These are phyloP conservation scores for Harringtonia aguacate DNA, from an alignment of 2,329 filamentous ascomycete genomes.

Conservation along the genomic window DNA sequence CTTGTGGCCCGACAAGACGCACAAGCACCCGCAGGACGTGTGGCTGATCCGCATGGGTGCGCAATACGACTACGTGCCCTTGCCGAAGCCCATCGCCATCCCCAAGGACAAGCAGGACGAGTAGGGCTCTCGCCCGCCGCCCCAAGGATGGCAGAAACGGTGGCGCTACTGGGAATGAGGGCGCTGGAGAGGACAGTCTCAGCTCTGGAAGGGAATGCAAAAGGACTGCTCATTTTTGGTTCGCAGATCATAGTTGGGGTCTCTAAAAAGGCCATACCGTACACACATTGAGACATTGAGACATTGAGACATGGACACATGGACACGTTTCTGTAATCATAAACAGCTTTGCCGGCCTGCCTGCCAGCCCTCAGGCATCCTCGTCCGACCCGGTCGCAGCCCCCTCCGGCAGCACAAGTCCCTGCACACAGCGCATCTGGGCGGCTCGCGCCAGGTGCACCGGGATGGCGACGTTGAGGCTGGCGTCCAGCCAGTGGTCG, in stretches of 20 bases:
- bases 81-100: constrained; percentile 29
- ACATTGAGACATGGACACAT: too few relatives aligned
- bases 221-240: too few relatives aligned
- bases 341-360: too few relatives aligned
- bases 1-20: constrained; percentile 28
- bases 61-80: constrained; percentile 37
- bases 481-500: constrained; percentile 24
- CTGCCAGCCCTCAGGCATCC: constrained; percentile 9
- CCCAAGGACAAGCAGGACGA: constrained; percentile 20
- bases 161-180: too few relatives aligned
- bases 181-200: too few relatives aligned
- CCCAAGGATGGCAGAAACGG: not conserved
- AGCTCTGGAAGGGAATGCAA: not conserved
- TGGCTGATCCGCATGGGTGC: constrained; percentile 36
- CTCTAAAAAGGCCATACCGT: too few relatives aligned
- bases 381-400: constrained; percentile 4
- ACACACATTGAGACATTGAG: too few relatives aligned
- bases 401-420: constrained; percentile 7
- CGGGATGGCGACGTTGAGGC: constrained; percentile 23
- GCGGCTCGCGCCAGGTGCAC: constrained; percentile 20
- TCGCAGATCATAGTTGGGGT: too few relatives aligned
- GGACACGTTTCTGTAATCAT: too few relatives aligned
- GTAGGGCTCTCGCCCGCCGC: constrained; percentile 23
- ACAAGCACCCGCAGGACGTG: constrained; percentile 27
- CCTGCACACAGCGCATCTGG: constrained; percentile 8